A percentile compares a stretch with the other conserved stretches of the same genome.
phyloP scores from a whole-genome alignment of 148 eudicot genomes.

The Rhododendron williamsianum region DNA sequence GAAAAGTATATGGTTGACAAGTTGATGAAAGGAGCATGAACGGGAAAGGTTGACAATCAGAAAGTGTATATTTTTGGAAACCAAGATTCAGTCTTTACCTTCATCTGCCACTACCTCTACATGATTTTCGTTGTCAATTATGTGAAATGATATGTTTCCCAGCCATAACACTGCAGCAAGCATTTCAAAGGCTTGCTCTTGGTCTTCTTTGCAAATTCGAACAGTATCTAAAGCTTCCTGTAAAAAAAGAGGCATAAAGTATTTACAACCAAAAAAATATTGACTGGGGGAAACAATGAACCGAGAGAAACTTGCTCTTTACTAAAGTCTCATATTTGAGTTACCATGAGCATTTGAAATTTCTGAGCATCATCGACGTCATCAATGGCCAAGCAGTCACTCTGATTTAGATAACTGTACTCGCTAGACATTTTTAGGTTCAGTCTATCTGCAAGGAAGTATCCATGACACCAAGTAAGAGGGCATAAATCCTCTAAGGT shows the following conservation, averaged over 20 bases:
- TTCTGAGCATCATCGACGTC: conserved; percentile 70
- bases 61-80: not conserved
- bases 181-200: conserved; percentile 65
- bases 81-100: conserved; percentile 45
- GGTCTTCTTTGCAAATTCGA: conserved; percentile 59
- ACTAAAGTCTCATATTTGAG: not conserved
- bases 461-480: conserved; percentile 5
- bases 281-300: not conserved
- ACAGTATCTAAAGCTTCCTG: conserved; percentile 75
- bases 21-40: not conserved
- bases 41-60: not conserved
- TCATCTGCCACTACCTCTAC: conserved; percentile 69
- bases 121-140: conserved; percentile 65
- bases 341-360: conserved; percentile 70
- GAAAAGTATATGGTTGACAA: not conserved
- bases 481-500: not conserved
- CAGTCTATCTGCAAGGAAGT: conserved; percentile 51
- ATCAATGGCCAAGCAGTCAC: conserved; percentile 58
- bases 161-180: conserved; percentile 91
- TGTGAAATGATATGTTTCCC: conserved; percentile 85
- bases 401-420: conserved; percentile 76
- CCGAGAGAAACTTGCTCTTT: not conserved
- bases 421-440: conserved; percentile 56
- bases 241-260: conserved; percentile 5
- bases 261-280: not conserved